Evolutionary conservation across 495 filamentous ascomycete genomes (phyloP).

Genomic region (Lentithecium fluviatile): DNA sequence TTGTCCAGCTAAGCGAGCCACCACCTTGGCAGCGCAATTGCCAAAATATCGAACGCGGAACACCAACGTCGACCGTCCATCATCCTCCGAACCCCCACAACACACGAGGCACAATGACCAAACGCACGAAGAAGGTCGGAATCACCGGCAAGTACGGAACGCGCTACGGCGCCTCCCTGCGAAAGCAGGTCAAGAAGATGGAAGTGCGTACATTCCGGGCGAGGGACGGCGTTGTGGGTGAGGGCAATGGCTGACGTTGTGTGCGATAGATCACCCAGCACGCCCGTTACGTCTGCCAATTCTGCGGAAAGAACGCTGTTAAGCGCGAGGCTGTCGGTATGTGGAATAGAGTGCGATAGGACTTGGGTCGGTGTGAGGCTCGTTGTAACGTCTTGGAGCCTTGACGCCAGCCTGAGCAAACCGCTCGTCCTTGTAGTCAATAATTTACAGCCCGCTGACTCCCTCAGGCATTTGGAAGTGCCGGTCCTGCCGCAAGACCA

Average conservation of each 20-base stretch:
- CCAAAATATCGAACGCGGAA: background rate
- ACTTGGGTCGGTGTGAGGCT: no score
- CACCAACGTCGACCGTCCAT: background rate
- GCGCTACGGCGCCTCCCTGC: slow-evolving; percentile 97
- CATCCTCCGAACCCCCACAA: slow-evolving; percentile 9
- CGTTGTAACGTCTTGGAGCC: no score
- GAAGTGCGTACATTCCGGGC: slow-evolving; percentile 50
- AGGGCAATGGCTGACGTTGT: slow-evolving; percentile 11
- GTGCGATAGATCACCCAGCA: slow-evolving; percentile 29
- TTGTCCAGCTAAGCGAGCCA: no score
- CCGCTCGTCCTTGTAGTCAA: no score
- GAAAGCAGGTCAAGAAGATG: slow-evolving; percentile 99
- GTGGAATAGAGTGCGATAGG: no score
- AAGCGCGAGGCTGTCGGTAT: slow-evolving; percentile 87
- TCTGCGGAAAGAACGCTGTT: slow-evolving; percentile 66
- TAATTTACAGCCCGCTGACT: no score
- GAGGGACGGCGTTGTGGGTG: background rate
- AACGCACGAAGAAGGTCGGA: slow-evolving; percentile 36
- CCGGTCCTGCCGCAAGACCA: slow-evolving; percentile 48
- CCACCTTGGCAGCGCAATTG: background rate
- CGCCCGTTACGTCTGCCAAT: slow-evolving; percentile 35
- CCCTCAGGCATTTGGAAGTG: slow-evolving; percentile 71
- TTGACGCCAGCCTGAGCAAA: no score
- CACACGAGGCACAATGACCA: slow-evolving; percentile 29
- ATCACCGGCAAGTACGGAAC: slow-evolving; percentile 42